Evolutionary conservation across 495 filamentous ascomycete species (phyloP).

Genomic region (Penicillium psychrofluorescens): DNA sequence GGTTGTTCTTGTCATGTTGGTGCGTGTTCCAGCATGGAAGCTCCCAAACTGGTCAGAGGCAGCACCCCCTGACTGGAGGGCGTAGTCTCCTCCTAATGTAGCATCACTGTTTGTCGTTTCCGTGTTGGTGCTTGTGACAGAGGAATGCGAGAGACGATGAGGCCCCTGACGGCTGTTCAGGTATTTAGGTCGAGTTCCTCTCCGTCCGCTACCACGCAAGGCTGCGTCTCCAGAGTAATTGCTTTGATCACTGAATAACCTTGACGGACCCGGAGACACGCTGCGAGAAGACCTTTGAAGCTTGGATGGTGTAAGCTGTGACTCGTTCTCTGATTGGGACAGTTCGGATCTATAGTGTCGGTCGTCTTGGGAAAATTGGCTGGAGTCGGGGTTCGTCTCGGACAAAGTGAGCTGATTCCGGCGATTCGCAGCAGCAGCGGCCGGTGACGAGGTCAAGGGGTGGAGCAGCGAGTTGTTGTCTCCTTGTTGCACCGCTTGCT

Average conservation of each 20-base stretch:
- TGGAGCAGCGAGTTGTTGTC: slow-evolving; percentile 53
- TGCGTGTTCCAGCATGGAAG: slow-evolving; percentile 32
- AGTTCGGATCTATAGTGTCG: slow-evolving; percentile 15
- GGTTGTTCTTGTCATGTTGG: slow-evolving; percentile 64
- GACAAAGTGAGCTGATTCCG: slow-evolving; percentile 17
- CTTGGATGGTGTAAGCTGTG: slow-evolving; percentile 26
- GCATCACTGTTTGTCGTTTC: slow-evolving; percentile 59
- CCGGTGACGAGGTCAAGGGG: slow-evolving; percentile 58
- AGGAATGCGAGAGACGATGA: slow-evolving; percentile 72
- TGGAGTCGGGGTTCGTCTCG: slow-evolving; percentile 10
- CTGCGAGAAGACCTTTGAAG: slow-evolving; percentile 18
- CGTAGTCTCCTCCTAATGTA: slow-evolving; percentile 75
- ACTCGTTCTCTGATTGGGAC: slow-evolving; percentile 17
- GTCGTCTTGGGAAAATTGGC: slow-evolving; percentile 21
- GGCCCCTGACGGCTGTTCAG: slow-evolving; percentile 66
- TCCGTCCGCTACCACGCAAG: slow-evolving; percentile 16
- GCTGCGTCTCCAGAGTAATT: slow-evolving; percentile 12
- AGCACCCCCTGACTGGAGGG: slow-evolving; percentile 76
- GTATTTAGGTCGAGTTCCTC: slow-evolving; percentile 57
- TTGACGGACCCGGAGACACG: slow-evolving; percentile 30
- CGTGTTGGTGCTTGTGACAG: slow-evolving; percentile 54
- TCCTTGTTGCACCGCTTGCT: slow-evolving; percentile 20
- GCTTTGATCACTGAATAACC: slow-evolving; percentile 25
- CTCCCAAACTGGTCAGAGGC: slow-evolving; percentile 51
- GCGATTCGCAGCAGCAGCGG: slow-evolving; percentile 54